phyloP scores from a whole-genome alignment of 1,284 basidiomycete species.

The Laetiporus sulphureus region DNA sequence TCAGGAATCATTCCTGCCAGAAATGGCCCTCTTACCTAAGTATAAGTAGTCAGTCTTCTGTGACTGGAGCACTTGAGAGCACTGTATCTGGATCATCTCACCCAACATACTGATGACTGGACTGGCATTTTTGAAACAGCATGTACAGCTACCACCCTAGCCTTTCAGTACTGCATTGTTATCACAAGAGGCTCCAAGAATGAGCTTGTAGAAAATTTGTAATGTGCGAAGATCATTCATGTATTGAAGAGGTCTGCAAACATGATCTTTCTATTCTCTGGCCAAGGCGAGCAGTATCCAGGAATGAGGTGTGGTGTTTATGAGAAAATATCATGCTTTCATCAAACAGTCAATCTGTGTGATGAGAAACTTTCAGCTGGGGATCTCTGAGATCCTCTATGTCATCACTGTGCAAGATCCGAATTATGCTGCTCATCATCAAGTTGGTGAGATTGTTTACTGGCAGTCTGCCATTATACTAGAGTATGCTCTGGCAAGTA shows the following conservation, averaged over 20 bases:
- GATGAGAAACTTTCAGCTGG: constrained; percentile 39
- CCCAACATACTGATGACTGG: constrained; percentile 19
- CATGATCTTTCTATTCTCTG: constrained; percentile 64
- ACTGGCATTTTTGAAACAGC: constrained; percentile 41
- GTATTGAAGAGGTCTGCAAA: constrained; percentile 29
- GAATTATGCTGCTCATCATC: constrained; percentile 15
- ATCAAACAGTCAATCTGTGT: constrained; percentile 47
- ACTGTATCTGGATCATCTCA: constrained; percentile 42
- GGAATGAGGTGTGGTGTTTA: constrained; percentile 60
- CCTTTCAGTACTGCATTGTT: constrained; percentile 46
- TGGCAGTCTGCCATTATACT: constrained; percentile 52
- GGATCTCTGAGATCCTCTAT: constrained; percentile 46
- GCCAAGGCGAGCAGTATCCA: constrained; percentile 61
- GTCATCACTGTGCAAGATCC: constrained; percentile 31
- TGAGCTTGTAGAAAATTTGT: too few relatives aligned
- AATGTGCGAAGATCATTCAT: constrained; percentile 32
- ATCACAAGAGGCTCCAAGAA: constrained; percentile 34
- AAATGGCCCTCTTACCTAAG: too few relatives aligned
- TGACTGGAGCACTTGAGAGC: constrained; percentile 39
- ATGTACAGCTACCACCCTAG: constrained; percentile 58
- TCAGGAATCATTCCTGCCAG: too few relatives aligned
- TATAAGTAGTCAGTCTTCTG: too few relatives aligned
- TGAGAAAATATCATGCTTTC: constrained; percentile 37
- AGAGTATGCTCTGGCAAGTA: constrained; percentile 48
- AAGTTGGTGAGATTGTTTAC: constrained; percentile 33